These are phyloP conservation scores for Gossypium anomalum DNA, from an alignment of 345 rosid genomes.

Conservation along the genomic window DNA sequence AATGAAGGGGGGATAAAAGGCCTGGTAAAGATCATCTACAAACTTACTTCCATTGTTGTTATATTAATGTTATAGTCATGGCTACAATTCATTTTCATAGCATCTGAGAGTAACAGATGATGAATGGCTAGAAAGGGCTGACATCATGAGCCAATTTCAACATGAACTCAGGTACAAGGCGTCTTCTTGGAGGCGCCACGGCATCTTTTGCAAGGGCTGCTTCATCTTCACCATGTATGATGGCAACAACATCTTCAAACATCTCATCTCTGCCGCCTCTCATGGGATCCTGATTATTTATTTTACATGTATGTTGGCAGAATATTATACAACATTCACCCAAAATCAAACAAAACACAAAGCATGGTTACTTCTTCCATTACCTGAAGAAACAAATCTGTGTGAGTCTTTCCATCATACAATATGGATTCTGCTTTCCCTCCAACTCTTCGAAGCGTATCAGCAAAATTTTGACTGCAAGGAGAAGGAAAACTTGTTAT, in stretches of 20 bases:
- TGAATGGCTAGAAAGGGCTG: constrained; percentile 68
- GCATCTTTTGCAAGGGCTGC: constrained; percentile 52
- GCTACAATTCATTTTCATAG: neutral
- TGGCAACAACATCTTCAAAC: constrained; percentile 74
- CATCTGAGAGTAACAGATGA: neutral
- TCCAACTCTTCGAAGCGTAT: constrained; percentile 67
- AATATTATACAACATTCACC: neutral
- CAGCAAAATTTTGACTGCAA: constrained; percentile 71
- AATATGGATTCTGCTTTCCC: constrained; percentile 64
- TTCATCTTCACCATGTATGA: constrained; percentile 51
- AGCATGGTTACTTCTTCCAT: constrained; percentile 3
- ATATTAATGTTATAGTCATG: no score
- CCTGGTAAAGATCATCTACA: neutral
- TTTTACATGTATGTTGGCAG: neutral
- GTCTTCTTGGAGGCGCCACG: constrained; percentile 64
- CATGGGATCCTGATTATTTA: constrained; percentile 77
- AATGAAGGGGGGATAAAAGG: neutral
- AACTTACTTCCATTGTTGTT: neutral
- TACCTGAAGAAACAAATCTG: constrained; percentile 97
- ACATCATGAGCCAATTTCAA: constrained; percentile 70
- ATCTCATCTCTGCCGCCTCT: constrained; percentile 85
- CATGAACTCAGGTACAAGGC: constrained; percentile 92
- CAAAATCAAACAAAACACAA: neutral
- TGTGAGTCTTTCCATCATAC: constrained; percentile 89
- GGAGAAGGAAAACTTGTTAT: neutral